These are phyloP conservation scores for Cadophora luteo-olivacea DNA, from an alignment of 2,329 filamentous ascomycete species.

Conservation along the genomic window DNA sequence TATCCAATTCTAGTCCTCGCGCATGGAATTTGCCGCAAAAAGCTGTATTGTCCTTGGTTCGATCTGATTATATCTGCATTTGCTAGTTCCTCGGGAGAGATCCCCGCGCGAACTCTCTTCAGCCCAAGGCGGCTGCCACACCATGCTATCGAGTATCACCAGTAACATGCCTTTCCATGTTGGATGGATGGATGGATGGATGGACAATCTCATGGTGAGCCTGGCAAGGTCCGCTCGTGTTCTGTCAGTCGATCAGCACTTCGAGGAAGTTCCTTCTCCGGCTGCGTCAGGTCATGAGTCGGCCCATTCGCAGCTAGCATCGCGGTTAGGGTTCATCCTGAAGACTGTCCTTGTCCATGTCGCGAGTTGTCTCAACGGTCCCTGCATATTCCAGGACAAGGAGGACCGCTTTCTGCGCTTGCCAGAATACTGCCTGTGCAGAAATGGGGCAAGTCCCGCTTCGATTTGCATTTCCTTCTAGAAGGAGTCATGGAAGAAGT, in stretches of 20 bases:
- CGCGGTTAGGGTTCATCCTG: conserved; percentile 10
- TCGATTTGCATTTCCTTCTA: conserved; percentile 16
- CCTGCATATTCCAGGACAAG: conserved; percentile 8
- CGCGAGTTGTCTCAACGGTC: conserved; percentile 15
- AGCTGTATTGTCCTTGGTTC: neutral
- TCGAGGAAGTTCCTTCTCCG: neutral
- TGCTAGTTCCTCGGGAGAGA: neutral
- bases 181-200: neutral
- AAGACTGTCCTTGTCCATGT: conserved; percentile 13
- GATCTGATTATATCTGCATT: conserved; percentile 9
- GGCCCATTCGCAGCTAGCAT: conserved; percentile 11
- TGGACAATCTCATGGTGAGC: neutral
- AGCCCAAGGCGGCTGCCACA: neutral
- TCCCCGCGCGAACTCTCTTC: neutral
- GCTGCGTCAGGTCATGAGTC: conserved; percentile 5
- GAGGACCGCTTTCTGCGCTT: conserved; percentile 1
- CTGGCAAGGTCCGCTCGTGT: neutral
- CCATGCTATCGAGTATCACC: neutral
- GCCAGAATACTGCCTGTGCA: conserved; percentile 10
- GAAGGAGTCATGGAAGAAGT: conserved; percentile 16
- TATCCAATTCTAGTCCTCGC: neutral
- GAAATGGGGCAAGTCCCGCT: neutral
- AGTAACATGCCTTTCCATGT: neutral
- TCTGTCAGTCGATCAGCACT: neutral
- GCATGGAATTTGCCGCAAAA: neutral